phyloP scores from a whole-genome alignment of 768 basidiomycete species.

The Kwoniella dejecticola region DNA sequence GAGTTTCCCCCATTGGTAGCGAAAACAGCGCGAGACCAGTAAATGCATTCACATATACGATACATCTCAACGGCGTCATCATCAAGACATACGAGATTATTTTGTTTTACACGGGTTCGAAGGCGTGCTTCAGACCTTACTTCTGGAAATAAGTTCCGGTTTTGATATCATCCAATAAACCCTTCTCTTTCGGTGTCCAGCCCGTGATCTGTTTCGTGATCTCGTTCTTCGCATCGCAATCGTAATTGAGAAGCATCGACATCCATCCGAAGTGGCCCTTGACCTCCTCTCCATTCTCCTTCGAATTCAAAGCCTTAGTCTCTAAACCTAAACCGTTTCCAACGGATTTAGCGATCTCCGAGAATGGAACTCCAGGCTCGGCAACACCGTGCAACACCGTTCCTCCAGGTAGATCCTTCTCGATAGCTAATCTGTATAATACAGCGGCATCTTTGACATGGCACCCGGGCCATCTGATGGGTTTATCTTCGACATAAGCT shows the following conservation, averaged over 20 bases:
- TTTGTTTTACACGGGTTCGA: too few species aligned
- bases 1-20: too few species aligned
- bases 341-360: constrained; percentile 26
- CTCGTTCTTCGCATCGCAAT: constrained; percentile 1
- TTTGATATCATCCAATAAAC: constrained; percentile 22
- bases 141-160: constrained; percentile 7
- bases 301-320: constrained; percentile 24
- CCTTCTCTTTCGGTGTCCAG: constrained; percentile 32
- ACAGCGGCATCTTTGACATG: constrained; percentile 40
- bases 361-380: constrained; percentile 19
- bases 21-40: too few species aligned
- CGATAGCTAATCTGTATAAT: constrained; percentile 38
- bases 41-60: too few species aligned
- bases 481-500: constrained; percentile 21
- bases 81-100: too few species aligned
- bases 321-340: constrained; percentile 22
- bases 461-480: constrained; percentile 30
- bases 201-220: constrained; percentile 30
- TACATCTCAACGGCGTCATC: too few species aligned
- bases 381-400: constrained; percentile 27
- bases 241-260: neutral
- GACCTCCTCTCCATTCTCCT: constrained; percentile 4
- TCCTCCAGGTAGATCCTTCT: constrained; percentile 20
- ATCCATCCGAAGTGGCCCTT: constrained; percentile 19
- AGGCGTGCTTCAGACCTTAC: too few species aligned